Percentiles rank a stretch among this genome's conserved stretches.
phyloP scores from a whole-genome alignment of 2,329 filamentous ascomycete genomes.

The Aaosphaeria pasadenensis region DNA sequence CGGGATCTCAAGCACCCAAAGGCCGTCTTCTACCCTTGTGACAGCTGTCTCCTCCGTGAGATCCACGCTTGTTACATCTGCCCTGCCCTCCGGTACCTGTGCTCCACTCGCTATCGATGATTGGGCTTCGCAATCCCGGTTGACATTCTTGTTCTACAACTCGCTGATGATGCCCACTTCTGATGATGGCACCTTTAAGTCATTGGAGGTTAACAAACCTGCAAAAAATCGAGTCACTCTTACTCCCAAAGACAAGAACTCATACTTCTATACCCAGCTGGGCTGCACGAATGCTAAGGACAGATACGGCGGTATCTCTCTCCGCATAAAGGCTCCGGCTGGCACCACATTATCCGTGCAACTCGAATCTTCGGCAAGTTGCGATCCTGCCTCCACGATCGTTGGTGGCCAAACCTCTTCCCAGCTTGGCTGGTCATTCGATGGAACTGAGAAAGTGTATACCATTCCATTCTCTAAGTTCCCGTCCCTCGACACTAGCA shows the following conservation, averaged over 20 bases:
- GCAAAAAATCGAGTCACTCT: conserved; percentile 49
- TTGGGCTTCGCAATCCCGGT: conserved; percentile 59
- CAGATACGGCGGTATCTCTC: conserved; percentile 54
- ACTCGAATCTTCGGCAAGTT: conserved; percentile 47
- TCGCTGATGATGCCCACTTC: conserved; percentile 54
- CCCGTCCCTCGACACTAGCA: conserved; percentile 48
- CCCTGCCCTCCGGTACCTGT: conserved; percentile 36
- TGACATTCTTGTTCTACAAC: conserved; percentile 62
- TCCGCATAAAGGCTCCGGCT: conserved; percentile 53
- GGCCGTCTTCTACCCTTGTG: conserved; percentile 4
- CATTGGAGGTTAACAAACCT: conserved; percentile 51
- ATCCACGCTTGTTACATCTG: conserved; percentile 12
- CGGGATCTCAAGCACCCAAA: not conserved
- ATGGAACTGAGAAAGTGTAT: conserved; percentile 60
- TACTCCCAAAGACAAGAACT: conserved; percentile 47
- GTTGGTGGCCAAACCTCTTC: conserved; percentile 40
- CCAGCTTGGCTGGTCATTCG: conserved; percentile 59
- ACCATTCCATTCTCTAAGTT: conserved; percentile 56
- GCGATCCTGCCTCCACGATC: conserved; percentile 40
- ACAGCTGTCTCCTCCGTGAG: conserved; percentile 7
- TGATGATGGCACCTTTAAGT: conserved; percentile 57
- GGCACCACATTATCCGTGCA: conserved; percentile 54
- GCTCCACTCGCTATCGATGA: conserved; percentile 54
- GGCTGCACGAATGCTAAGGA: conserved; percentile 53
- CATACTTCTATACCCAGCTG: conserved; percentile 59